Evolutionary conservation across 495 filamentous ascomycete species (phyloP).

Genomic region (Trichoderma parareesei): DNA sequence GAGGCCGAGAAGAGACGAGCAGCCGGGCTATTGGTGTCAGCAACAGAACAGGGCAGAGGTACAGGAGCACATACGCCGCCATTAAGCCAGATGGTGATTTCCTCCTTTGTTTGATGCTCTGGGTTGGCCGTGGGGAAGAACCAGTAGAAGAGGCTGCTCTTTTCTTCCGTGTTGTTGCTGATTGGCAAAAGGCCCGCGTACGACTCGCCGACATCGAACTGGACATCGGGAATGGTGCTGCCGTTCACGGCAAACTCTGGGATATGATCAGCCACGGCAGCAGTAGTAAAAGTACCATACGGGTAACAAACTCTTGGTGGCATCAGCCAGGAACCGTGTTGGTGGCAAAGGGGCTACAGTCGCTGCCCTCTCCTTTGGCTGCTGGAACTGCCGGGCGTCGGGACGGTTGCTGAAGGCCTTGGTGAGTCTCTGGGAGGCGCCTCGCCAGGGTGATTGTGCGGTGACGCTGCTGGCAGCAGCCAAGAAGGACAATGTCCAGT

Average conservation of each 20-base stretch:
- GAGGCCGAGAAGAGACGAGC: slow-evolving; percentile 59
- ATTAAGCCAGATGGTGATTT: slow-evolving; percentile 64
- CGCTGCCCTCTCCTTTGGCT: no score
- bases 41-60: background rate
- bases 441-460: background rate
- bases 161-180: slow-evolving; percentile 31
- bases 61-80: slow-evolving; percentile 42
- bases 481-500: background rate
- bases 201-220: slow-evolving; percentile 69
- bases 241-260: slow-evolving; percentile 59
- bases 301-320: background rate
- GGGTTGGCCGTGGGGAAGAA: slow-evolving; percentile 11
- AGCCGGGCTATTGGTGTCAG: slow-evolving; percentile 40
- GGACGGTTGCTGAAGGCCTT: background rate
- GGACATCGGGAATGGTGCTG: slow-evolving; percentile 57
- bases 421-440: background rate
- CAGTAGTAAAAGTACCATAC: background rate
- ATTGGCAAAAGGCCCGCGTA: slow-evolving; percentile 68
- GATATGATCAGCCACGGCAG: background rate
- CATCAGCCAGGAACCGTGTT: background rate
- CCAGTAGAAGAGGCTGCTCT: slow-evolving; percentile 10
- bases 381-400: background rate
- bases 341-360: background rate
- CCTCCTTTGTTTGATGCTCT: slow-evolving; percentile 5
- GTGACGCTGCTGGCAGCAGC: background rate